Evolutionary conservation across 1,139 yeast species (phyloP).

Genomic region (Pichia sp.): DNA sequence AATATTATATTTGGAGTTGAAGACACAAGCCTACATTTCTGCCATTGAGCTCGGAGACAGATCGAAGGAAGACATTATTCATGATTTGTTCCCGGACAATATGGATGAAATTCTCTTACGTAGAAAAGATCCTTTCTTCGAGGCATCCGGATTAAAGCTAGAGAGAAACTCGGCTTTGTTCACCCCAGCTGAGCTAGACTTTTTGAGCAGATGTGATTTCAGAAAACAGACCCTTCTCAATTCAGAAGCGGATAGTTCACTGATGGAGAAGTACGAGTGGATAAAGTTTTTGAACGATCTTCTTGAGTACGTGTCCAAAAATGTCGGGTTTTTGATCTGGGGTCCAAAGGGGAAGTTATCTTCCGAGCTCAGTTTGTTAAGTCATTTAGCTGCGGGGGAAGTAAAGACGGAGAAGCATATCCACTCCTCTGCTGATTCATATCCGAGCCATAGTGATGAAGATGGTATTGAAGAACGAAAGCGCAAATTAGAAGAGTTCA

Average conservation of each 20-base stretch:
- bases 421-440: background rate
- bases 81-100: conserved; percentile 70
- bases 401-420: background rate
- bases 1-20: conserved; percentile 72
- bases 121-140: conserved; percentile 37
- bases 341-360: conserved; percentile 52
- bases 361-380: conserved; percentile 23
- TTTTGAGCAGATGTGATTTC: conserved; percentile 63
- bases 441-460: background rate
- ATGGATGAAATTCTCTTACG: conserved; percentile 52
- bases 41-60: conserved; percentile 74
- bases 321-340: conserved; percentile 68
- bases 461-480: background rate
- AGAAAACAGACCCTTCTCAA: conserved; percentile 60
- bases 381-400: conserved; percentile 1
- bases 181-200: conserved; percentile 70
- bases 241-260: conserved; percentile 44
- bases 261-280: conserved; percentile 70
- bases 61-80: conserved; percentile 63
- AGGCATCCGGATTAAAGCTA: conserved; percentile 18
- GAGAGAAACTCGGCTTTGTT: conserved; percentile 34
- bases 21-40: conserved; percentile 92
- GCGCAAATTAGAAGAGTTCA: conserved; percentile 8
- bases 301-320: conserved; percentile 72
- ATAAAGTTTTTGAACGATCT: conserved; percentile 66